Evolutionary conservation across 805 yeast species (phyloP), one percentile per base, ranked within the genome.

Genomic region (Starmerella khaoyaiensis): DNA sequence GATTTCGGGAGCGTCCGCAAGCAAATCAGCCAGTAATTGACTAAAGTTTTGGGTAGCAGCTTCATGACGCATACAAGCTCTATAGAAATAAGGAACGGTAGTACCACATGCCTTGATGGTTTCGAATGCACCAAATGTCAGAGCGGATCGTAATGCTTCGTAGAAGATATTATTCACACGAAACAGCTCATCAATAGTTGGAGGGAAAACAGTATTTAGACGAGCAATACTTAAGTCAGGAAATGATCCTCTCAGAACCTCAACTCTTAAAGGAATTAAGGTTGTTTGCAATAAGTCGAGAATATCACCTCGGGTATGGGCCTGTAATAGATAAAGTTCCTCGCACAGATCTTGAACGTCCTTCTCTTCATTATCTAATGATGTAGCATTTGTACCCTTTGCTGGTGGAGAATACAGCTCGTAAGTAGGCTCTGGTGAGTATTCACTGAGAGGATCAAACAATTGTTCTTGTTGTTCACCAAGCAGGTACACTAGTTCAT

Each of bases 131-230:
- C 95, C 95, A 52, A 57, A 72, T 0, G 76, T 72, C 2, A 63
- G 51, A 0, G 96, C 87, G 12, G 68, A 57, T 40, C 72, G 71
- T 38, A 87, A 59, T 17, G 90, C 72, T 47, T 79, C 93, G 44
- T 79, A 69, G 41, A 82, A 72, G 4, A 87, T 74, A 53, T 94
- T 81, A 53, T 86, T 86, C 27, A 87, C 76, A 51, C 96, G 67
- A 9, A 93, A 80, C 14, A 87, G 76, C 60, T 87, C 97, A 58
- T 87, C 96, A 15, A 87, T 79, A 0, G 97, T 87, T 1, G 96
- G 96, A 2, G 97, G 96, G 52, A 87, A 84, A 1, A 83, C 67
- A 33, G 74, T 66, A 56, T 87, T 86, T 23, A 86, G 64, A 47
- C 74, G 72, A 2, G 76, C 57, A 2, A 79, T 74, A 1, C 81